Evolutionary conservation across 495 filamentous ascomycete genomes (phyloP).

Genomic region (Stereocaulon alpinum): DNA sequence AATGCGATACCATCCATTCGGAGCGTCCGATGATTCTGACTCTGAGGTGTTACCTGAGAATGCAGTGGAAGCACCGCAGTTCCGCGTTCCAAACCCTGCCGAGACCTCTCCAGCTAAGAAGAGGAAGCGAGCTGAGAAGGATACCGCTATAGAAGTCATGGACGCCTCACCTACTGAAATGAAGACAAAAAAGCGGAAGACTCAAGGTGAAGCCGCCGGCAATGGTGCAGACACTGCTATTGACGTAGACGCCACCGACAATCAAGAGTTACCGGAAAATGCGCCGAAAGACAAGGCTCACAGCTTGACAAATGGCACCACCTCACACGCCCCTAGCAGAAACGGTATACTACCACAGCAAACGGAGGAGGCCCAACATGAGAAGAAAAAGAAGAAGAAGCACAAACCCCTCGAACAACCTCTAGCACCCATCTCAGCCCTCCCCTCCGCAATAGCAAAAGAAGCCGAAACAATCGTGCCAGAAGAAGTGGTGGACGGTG

Average conservation of each 20-base stretch:
- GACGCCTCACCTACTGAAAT: not conserved
- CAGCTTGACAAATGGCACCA: not conserved
- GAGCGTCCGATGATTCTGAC: constrained; percentile 9
- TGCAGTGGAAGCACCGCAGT: not conserved
- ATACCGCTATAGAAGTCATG: not conserved
- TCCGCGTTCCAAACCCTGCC: constrained; percentile 2
- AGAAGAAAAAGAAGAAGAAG: not conserved
- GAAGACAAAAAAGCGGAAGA: constrained; percentile 9
- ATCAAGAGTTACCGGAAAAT: not conserved
- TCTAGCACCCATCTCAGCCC: not conserved
- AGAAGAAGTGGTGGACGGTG: constrained; percentile 4
- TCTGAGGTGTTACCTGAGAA: not conserved
- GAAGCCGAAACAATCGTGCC: constrained; percentile 4
- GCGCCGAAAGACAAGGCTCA: not conserved
- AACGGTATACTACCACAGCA: too few species aligned
- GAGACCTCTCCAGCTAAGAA: constrained; percentile 1
- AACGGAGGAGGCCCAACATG: too few species aligned
- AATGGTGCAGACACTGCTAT: not conserved
- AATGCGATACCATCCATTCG: constrained; percentile 25
- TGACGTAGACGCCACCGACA: not conserved
- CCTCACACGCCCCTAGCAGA: not conserved
- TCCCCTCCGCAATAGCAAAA: not conserved
- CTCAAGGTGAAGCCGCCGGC: not conserved
- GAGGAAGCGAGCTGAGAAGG: not conserved
- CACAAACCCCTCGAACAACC: too few species aligned